Base-by-base conservation (phyloP, 257 asterid genomes). In the Scutellaria minor region DNA sequence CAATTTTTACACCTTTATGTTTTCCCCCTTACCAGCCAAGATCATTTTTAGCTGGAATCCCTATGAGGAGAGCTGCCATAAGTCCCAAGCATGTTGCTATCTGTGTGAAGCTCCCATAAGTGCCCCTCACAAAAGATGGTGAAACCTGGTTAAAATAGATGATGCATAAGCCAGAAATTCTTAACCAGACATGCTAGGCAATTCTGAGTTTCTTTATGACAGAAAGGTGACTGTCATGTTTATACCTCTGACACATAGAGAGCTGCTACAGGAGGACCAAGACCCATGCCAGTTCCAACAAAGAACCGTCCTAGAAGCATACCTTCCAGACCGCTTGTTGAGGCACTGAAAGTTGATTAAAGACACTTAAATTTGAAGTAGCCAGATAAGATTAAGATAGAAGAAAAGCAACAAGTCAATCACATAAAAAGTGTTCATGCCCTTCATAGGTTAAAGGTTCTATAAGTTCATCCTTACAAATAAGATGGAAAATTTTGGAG, bases 211-310 rank as follows among this genome's bases (percentile, higher is more conserved):
- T 57, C 57, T 27, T 67, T 24, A 24, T 39, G 27, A 55, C 37
- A 8, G 14, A 50, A 71, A 14, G 46, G 37, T 1, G 39, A 42
- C 13, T 37, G 51, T 7, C 61, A 20, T 41, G 41, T 67, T 68
- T 58, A 41, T 83, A 90, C 98, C 97, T 93, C 98, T 27, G 98
- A 80, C 47, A 93, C 94, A 79, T 93, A 93, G 66, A 93, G 92
- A 47, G 97, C 92, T 18, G 97, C 97, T 70, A 93, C 96, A 45
- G 98, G 88, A 70, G 98, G 98, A 57, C 98, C 96, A 79, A 93
- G 83, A 71, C 98, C 98, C 96, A 93, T 90, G 72, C 98, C 98
- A 35, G 81, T 77, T 74, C 98, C 98, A 48, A 91, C 96, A 54
- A 91, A 70, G 57, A 93, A 84, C 82, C 98, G 87, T 56, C 98